phyloP scores from a whole-genome alignment of 2,329 filamentous ascomycete genomes.

The Sporothrix euskadiensis region DNA sequence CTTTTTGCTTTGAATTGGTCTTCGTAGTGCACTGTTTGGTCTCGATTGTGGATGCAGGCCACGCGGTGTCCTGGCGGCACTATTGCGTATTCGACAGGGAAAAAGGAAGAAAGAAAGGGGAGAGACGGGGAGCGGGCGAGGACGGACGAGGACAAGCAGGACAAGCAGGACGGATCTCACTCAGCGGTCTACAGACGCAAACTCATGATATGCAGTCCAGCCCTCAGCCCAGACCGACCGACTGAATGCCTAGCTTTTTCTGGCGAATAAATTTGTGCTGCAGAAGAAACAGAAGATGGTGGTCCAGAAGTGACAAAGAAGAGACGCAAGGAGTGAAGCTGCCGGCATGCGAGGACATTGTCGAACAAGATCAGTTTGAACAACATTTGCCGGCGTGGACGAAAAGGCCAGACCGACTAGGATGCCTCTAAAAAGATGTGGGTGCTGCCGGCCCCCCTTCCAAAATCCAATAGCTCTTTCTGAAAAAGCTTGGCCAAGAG shows the following conservation, averaged over 20 bases:
- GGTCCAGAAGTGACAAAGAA: neutral
- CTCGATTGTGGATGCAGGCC: slow-evolving; percentile 13
- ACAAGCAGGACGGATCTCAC: neutral
- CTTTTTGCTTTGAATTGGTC: neutral
- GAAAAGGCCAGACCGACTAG: neutral
- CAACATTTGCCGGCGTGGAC: neutral
- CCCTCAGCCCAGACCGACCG: neutral
- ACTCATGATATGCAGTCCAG: neutral
- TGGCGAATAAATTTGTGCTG: neutral
- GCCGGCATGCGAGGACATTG: neutral
- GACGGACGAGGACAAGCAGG: neutral
- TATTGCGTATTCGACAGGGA: neutral
- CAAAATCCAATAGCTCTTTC: neutral
- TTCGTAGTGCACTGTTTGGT: neutral
- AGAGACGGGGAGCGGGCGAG: neutral
- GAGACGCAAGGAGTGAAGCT: neutral
- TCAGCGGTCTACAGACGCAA: neutral
- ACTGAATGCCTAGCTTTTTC: neutral
- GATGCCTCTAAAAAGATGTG: neutral
- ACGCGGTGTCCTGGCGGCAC: slow-evolving; percentile 4
- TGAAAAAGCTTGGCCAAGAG: neutral
- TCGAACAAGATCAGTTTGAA: neutral
- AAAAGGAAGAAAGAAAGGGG: neutral
- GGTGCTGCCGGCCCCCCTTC: too few relatives aligned
- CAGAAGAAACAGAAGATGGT: neutral